Conservation (phyloP, 345 rosid genomes). For the Zanthoxylum bungeanum region DNA sequence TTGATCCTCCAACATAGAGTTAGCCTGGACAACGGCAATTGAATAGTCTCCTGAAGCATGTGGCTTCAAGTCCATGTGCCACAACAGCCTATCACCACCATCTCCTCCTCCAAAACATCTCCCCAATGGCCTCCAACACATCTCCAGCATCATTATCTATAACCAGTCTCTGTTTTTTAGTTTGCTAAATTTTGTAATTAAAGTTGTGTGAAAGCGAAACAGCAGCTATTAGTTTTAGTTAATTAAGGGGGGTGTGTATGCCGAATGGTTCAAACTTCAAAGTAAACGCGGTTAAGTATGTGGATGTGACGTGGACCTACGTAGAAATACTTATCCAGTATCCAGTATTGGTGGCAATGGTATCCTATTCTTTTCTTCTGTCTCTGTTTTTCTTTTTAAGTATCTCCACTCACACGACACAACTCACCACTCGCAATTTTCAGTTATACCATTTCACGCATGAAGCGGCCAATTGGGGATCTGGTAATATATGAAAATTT, state of each 20-base stretch:
- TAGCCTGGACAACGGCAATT: slow-evolving; percentile 64
- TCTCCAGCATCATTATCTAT: slow-evolving; percentile 26
- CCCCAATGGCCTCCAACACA: slow-evolving; percentile 35
- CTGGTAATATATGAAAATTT: no score
- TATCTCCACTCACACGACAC: neutral
- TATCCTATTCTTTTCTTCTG: slow-evolving; percentile 5
- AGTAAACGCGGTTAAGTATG: slow-evolving; percentile 30
- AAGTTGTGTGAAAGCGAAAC: neutral
- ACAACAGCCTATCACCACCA: slow-evolving; percentile 40
- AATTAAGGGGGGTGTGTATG: neutral
- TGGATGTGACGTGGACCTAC: slow-evolving; percentile 25
- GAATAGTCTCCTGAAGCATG: slow-evolving; percentile 60
- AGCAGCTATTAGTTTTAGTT: neutral
- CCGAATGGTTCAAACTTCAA: slow-evolving; percentile 26
- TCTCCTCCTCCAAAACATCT: slow-evolving; percentile 40
- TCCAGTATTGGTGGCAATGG: neutral
- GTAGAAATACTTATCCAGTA: slow-evolving; percentile 16
- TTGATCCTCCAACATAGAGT: slow-evolving; percentile 60
- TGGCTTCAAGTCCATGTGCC: slow-evolving; percentile 59
- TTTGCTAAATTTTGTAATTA: neutral
- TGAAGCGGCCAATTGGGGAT: no score
- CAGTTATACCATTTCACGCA: no score
- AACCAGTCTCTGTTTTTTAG: neutral
- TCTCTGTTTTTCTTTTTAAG: neutral
- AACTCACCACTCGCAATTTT: no score